Percentiles rank a stretch among this genome's conserved stretches.
Conservation (phyloP, 140 eudicot genomes). For the Stevia rebaudiana region DNA sequence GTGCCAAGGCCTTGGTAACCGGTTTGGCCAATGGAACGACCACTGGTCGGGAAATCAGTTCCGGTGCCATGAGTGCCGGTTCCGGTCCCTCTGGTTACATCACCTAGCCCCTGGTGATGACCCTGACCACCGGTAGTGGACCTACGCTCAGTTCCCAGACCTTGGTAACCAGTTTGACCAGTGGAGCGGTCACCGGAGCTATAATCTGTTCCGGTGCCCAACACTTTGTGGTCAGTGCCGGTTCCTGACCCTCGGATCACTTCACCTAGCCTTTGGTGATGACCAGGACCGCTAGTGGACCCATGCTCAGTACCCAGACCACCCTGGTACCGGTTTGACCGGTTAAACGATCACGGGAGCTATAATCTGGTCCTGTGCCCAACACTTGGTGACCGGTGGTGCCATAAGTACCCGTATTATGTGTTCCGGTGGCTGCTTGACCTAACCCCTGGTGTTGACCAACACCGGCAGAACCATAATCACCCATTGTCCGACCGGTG, state of each 20-base stretch:
- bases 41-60: background rate
- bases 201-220: background rate
- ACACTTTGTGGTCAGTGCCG: background rate
- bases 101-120: background rate
- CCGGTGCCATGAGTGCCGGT: background rate
- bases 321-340: conserved; percentile 6
- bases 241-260: background rate
- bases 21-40: conserved; percentile 4
- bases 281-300: conserved; percentile 3
- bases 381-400: background rate
- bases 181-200: background rate
- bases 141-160: conserved; percentile 1
- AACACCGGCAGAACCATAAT: conserved; percentile 7
- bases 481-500: conserved; percentile 20
- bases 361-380: background rate
- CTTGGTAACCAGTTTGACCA: conserved; percentile 14
- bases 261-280: too few species aligned
- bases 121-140: background rate
- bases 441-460: conserved; percentile 10
- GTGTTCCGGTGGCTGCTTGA: background rate
- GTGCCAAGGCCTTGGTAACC: conserved; percentile 16
- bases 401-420: background rate
- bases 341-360: background rate
- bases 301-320: background rate
- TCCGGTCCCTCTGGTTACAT: background rate